Evolutionary conservation across 1,284 basidiomycete genomes (phyloP), one percentile per base, ranked within the genome.

Genomic region (Microbotryum intermedium): DNA sequence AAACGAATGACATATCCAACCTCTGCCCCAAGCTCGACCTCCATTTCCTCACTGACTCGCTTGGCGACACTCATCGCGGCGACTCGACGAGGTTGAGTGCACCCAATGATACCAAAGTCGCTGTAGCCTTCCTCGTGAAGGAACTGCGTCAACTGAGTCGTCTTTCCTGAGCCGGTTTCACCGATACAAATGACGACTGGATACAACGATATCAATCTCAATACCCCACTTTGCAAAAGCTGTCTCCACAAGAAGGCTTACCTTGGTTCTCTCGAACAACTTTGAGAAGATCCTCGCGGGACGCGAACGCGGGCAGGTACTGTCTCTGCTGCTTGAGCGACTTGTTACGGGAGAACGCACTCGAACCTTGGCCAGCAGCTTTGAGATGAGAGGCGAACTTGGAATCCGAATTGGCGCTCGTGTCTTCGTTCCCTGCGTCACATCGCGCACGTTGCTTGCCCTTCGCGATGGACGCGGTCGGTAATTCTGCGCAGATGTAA

Each of bases 41-140:
- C 95, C 87, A 98, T 92, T 77, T 99, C 95, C 67, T 98, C 95
- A 0, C 93, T 93, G 5, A 99, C 95, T 77, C 95, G 92, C 7
- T 92, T 91, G 5, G 95, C 95, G 52, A 99, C 95, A 52, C 89
- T 93, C 95, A 98, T 98, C 23, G 95, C 95, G 4, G 95, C 95
- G 16, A 99, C 95, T 68, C 95, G 89, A 72, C 95, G 87, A 34
- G 95, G 95, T 75, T 99, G 95, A 0, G 95, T 99, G 73, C 95
- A 99, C 0, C 93, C 95, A 42, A 99, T 82, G 75, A 84, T 79
- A 11, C 94, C 93, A 65, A 83, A 82, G 21, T 85, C 81, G 2
- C 90, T 94, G 76, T 90, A 98, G 3, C 95, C 95, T 3, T 91
- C 92, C 78, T 98, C 95, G 74, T 97, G 90, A 6, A 98, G 83